These are phyloP conservation scores for Cudoniella acicularis DNA, from an alignment of 495 filamentous ascomycete genomes.

Conservation along the genomic window DNA sequence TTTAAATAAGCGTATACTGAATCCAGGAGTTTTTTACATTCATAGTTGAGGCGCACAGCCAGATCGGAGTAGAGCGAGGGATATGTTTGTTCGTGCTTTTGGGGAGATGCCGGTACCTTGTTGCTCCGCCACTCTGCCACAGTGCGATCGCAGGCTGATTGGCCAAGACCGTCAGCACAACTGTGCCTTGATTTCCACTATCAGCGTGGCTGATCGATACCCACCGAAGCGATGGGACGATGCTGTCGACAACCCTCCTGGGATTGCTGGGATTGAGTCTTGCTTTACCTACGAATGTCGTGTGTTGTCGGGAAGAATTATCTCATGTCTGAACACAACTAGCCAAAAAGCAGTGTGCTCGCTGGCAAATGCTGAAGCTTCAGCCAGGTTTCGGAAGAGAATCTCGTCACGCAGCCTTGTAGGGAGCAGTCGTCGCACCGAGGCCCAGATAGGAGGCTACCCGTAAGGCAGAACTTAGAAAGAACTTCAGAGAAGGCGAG, in stretches of 20 bases:
- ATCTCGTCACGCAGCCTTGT: too few relatives aligned
- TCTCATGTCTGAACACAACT: too few relatives aligned
- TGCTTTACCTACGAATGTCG: too few relatives aligned
- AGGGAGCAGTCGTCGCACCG: not conserved
- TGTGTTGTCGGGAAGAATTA: too few relatives aligned
- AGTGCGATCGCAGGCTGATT: conserved; percentile 6
- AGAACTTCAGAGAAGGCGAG: too few relatives aligned
- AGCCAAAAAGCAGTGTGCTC: too few relatives aligned
- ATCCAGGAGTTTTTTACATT: not conserved
- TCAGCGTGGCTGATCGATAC: not conserved
- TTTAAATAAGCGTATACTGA: not conserved
- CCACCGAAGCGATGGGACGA: too few relatives aligned
- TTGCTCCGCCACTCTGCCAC: conserved; percentile 1
- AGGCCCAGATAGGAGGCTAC: not conserved
- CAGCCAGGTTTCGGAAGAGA: too few relatives aligned
- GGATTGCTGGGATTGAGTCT: not conserved
- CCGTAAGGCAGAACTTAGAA: not conserved
- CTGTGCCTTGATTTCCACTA: not conserved
- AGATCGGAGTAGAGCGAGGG: not conserved
- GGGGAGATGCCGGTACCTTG: not conserved
- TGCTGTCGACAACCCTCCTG: too few relatives aligned
- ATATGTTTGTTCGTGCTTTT: too few relatives aligned
- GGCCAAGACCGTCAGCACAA: not conserved
- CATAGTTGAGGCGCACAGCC: conserved; percentile 10
- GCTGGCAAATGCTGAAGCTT: too few relatives aligned